These are phyloP conservation scores for Lipomyces mesembrius DNA, from an alignment of 805 yeast species.

Conservation along the genomic window DNA sequence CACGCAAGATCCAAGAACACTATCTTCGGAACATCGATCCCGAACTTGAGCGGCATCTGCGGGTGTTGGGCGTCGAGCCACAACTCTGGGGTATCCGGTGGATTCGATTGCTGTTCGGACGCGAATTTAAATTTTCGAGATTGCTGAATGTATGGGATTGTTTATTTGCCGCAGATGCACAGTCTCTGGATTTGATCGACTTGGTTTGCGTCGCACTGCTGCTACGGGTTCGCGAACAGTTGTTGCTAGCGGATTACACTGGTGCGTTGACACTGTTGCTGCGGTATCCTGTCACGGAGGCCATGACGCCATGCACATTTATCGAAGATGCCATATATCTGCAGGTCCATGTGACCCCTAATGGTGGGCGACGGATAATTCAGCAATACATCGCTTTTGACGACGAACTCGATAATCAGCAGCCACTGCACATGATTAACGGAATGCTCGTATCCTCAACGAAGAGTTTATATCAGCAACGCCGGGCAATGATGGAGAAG, in stretches of 20 bases:
- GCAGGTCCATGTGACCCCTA: slow-evolving; percentile 29
- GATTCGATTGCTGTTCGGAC: slow-evolving; percentile 46
- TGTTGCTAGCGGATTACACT: slow-evolving; percentile 30
- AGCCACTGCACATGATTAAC: slow-evolving; percentile 31
- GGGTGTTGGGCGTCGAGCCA: slow-evolving; percentile 43
- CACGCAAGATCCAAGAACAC: slow-evolving; percentile 44
- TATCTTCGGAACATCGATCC: slow-evolving; percentile 43
- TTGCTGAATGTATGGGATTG: slow-evolving; percentile 46
- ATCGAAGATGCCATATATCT: slow-evolving; percentile 34
- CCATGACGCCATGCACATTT: slow-evolving; percentile 30
- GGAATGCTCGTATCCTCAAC: slow-evolving; percentile 28
- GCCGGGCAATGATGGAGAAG: slow-evolving; percentile 28
- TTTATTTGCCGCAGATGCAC: slow-evolving; percentile 45
- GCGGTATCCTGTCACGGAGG: slow-evolving; percentile 33
- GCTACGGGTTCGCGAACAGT: slow-evolving; percentile 40
- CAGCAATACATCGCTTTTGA: slow-evolving; percentile 21
- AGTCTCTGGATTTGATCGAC: slow-evolving; percentile 43
- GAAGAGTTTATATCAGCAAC: slow-evolving; percentile 16
- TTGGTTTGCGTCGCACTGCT: slow-evolving; percentile 46
- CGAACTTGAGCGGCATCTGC: slow-evolving; percentile 39
- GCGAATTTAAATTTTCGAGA: slow-evolving; percentile 45
- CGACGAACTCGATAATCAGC: slow-evolving; percentile 18
- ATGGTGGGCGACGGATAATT: slow-evolving; percentile 31
- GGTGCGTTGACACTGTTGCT: slow-evolving; percentile 31
- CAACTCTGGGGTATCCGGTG: slow-evolving; percentile 49